Evolutionary conservation across 805 yeast genomes (phyloP).

Genomic region (Scheffersomyces stipitis): DNA sequence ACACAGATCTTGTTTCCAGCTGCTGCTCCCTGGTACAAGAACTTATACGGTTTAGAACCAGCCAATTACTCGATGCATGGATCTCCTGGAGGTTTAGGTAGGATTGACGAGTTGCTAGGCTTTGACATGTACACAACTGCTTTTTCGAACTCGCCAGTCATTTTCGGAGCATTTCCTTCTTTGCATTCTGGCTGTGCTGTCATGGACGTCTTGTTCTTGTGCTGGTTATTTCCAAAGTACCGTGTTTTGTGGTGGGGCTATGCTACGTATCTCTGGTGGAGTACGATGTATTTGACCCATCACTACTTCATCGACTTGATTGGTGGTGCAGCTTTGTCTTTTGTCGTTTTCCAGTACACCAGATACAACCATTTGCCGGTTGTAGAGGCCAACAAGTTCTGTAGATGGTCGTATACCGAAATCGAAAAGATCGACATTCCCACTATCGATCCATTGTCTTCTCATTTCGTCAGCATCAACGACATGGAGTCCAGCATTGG

Average conservation of each 20-base stretch:
- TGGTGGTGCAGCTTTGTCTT: slow-evolving; percentile 87
- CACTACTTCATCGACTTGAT: slow-evolving; percentile 93
- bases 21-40: slow-evolving; percentile 97
- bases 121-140: slow-evolving; percentile 79
- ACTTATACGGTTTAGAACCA: slow-evolving; percentile 78
- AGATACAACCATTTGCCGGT: slow-evolving; percentile 69
- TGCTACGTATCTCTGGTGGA: slow-evolving; percentile 97
- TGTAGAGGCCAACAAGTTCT: slow-evolving; percentile 49
- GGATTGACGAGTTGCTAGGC: slow-evolving; percentile 80
- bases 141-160: slow-evolving; percentile 84
- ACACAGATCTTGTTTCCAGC: slow-evolving; percentile 84
- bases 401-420: slow-evolving; percentile 66
- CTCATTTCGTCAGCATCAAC: neutral
- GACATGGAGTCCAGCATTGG: slow-evolving; percentile 6
- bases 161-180: slow-evolving; percentile 87
- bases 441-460: slow-evolving; percentile 32
- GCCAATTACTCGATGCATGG: slow-evolving; percentile 92
- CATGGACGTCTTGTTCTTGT: slow-evolving; percentile 85
- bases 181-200: slow-evolving; percentile 93
- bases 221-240: slow-evolving; percentile 75
- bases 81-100: slow-evolving; percentile 90
- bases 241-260: slow-evolving; percentile 69
- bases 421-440: slow-evolving; percentile 24
- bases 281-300: slow-evolving; percentile 96
- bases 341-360: slow-evolving; percentile 66